Evolutionary conservation across 257 asterid species (phyloP).

Genomic region (Capsicum chinense): DNA sequence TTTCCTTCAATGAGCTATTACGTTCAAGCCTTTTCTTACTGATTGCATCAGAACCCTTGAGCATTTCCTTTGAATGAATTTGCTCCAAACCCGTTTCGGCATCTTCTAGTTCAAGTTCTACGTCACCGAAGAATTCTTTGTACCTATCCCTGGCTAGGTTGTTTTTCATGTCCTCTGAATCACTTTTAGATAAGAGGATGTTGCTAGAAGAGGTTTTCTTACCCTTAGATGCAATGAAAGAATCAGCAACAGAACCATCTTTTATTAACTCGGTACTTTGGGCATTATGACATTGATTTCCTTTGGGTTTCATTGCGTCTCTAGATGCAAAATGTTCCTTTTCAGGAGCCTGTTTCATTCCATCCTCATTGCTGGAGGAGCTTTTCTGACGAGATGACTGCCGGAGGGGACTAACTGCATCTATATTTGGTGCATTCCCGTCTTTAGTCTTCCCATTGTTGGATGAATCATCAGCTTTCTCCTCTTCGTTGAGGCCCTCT

Average conservation of each 20-base stretch:
- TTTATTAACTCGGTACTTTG: slow-evolving; percentile 43
- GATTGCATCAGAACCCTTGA: slow-evolving; percentile 49
- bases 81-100: slow-evolving; percentile 65
- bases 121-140: slow-evolving; percentile 79
- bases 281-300: slow-evolving; percentile 44
- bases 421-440: slow-evolving; percentile 45
- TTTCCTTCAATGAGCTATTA: slow-evolving; percentile 52
- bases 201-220: slow-evolving; percentile 52
- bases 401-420: slow-evolving; percentile 42
- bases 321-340: slow-evolving; percentile 53
- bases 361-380: slow-evolving; percentile 51
- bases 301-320: slow-evolving; percentile 59
- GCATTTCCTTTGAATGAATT: slow-evolving; percentile 50
- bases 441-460: slow-evolving; percentile 52
- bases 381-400: slow-evolving; percentile 50
- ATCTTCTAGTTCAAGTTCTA: slow-evolving; percentile 68
- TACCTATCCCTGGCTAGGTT: slow-evolving; percentile 59
- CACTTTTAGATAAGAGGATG: slow-evolving; percentile 47
- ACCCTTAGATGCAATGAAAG: slow-evolving; percentile 51
- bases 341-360: slow-evolving; percentile 44
- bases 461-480: slow-evolving; percentile 42
- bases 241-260: slow-evolving; percentile 50
- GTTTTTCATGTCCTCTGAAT: slow-evolving; percentile 54
- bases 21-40: slow-evolving; percentile 51
- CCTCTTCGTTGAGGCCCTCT: slow-evolving; percentile 45